Base-by-base conservation (phyloP, 2,329 filamentous ascomycete genomes). In the Neodidymelliopsis sp. region DNA sequence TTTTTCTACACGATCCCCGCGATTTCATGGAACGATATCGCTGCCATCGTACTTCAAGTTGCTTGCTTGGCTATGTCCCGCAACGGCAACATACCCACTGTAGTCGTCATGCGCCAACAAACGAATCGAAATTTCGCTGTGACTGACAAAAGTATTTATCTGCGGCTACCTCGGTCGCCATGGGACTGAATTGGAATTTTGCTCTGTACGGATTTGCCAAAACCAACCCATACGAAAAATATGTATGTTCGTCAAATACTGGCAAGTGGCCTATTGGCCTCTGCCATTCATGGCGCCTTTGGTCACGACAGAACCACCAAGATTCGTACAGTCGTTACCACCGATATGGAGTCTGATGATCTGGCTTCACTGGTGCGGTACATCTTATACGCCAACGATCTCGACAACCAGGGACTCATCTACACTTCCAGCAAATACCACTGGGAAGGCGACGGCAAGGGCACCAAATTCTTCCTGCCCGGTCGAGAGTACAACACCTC, bases 401-500 rank as follows among this genome's bases (percentile, higher is more conserved):
- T 55, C 34, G 52, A 55, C 3, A 55, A 45, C 18, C 38, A 55
- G 19, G 52, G 47, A 6, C 33, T 55, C 7, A 44, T 55, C 20
- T 55, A 52, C 43, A 49, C 52, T 8, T 51, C 52, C n/a, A 55
- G 52, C 35, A 51, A 45, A 27, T 55, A 18, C 15, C 52, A 55
- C n/a, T 55, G 47, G 52, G 52, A 46, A 22, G 47, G 52, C 24
- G 47, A 55, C 13, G 47, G 47, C n/a, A 44, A 51, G 19, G 34
- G 29, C 16, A 51, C 52, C 2, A n/a, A 33, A 3, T 55, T 52
- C 24, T 55, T 55, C 30, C 25, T 51, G 3, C 52, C 52, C 0
- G 15, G 39, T 8, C 52, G 52, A 19, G 52, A 55, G 18, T 55
- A 52, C 48, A 55, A 55, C 25, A 55, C 48, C 13, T 49, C 47